Percentiles rank a stretch among this genome's conserved stretches.
phyloP scores from a whole-genome alignment of 2,329 filamentous ascomycete genomes.

The Hymenoscyphus fraxineus region DNA sequence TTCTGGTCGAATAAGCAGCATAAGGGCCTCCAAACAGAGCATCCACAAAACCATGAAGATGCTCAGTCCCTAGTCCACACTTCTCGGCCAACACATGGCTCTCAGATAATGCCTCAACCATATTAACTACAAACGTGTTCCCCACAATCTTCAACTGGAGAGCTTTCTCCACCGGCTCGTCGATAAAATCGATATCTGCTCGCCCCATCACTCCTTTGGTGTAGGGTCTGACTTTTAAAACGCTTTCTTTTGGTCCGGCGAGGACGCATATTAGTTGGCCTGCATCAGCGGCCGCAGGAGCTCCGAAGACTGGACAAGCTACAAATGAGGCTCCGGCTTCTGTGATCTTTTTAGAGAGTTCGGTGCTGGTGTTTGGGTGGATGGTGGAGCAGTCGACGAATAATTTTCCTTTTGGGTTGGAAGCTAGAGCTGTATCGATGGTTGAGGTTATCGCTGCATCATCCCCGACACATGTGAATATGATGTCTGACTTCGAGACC shows the following conservation, averaged over 20 bases:
- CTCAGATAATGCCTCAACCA: slow-evolving; percentile 69
- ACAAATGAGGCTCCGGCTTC: slow-evolving; percentile 68
- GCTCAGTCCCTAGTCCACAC: slow-evolving; percentile 66
- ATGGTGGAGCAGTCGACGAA: slow-evolving; percentile 87
- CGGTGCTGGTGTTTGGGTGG: slow-evolving; percentile 74
- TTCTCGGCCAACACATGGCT: slow-evolving; percentile 78
- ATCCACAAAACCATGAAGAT: slow-evolving; percentile 68
- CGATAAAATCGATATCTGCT: slow-evolving; percentile 66
- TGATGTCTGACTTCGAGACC: slow-evolving; percentile 66
- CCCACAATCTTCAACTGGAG: slow-evolving; percentile 75
- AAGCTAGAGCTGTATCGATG: slow-evolving; percentile 53
- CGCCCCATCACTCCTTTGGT: slow-evolving; percentile 69
- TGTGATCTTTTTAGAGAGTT: slow-evolving; percentile 54
- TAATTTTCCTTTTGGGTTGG: slow-evolving; percentile 64
- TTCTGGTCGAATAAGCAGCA: slow-evolving; percentile 68
- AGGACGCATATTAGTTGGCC: slow-evolving; percentile 71
- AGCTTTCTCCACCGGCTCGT: slow-evolving; percentile 62
- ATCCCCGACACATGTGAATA: slow-evolving; percentile 78
- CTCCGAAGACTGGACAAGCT: slow-evolving; percentile 67
- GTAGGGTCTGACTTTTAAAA: slow-evolving; percentile 65
- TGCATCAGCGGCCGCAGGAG: slow-evolving; percentile 64
- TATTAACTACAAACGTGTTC: slow-evolving; percentile 81
- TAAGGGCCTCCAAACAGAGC: slow-evolving; percentile 73
- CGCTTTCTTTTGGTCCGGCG: slow-evolving; percentile 57
- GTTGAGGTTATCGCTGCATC: slow-evolving; percentile 67